A percentile compares a stretch with the other conserved stretches of the same genome.
These are phyloP conservation scores for Nakaseomyces bracarensis DNA, from an alignment of 1,139 yeast genomes.

Conservation along the genomic window DNA sequence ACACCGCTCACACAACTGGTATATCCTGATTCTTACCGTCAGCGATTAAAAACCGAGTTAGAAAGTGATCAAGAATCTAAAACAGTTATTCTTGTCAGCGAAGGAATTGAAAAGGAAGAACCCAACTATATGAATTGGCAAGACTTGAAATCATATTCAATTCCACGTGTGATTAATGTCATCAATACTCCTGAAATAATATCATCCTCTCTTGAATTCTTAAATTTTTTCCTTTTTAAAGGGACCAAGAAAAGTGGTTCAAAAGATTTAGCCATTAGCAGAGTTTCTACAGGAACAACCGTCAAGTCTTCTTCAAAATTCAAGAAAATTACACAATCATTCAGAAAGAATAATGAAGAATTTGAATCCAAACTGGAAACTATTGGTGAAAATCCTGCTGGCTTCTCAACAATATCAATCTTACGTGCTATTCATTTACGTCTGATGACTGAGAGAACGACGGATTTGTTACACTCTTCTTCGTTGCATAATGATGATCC, in stretches of 20 bases:
- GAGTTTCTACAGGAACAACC: slow-evolving; percentile 18
- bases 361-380: slow-evolving; percentile 15
- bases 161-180: slow-evolving; percentile 18
- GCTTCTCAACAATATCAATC: slow-evolving; percentile 29
- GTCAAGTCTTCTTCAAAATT: slow-evolving; percentile 15
- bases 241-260: slow-evolving; percentile 2
- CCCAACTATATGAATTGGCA: slow-evolving; percentile 20
- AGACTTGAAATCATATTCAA: slow-evolving; percentile 24
- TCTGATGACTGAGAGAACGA: slow-evolving; percentile 56
- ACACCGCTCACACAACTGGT: slow-evolving; percentile 58
- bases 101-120: slow-evolving; percentile 29
- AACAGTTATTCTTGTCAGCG: slow-evolving; percentile 28
- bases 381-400: slow-evolving; percentile 19
- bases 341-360: slow-evolving; percentile 17
- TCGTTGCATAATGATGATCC: slow-evolving; percentile 32
- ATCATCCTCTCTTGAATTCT: slow-evolving; percentile 24
- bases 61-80: slow-evolving; percentile 21
- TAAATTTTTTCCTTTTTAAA: slow-evolving; percentile 22
- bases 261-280: slow-evolving; percentile 12
- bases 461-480: slow-evolving; percentile 61
- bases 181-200: slow-evolving; percentile 26
- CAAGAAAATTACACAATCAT: slow-evolving; percentile 16
- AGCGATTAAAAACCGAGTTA: slow-evolving; percentile 35
- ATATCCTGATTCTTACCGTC: slow-evolving; percentile 56
- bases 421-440: slow-evolving; percentile 51